Conservation (phyloP, 257 asterid genomes). For the Cinchona pubescens region DNA sequence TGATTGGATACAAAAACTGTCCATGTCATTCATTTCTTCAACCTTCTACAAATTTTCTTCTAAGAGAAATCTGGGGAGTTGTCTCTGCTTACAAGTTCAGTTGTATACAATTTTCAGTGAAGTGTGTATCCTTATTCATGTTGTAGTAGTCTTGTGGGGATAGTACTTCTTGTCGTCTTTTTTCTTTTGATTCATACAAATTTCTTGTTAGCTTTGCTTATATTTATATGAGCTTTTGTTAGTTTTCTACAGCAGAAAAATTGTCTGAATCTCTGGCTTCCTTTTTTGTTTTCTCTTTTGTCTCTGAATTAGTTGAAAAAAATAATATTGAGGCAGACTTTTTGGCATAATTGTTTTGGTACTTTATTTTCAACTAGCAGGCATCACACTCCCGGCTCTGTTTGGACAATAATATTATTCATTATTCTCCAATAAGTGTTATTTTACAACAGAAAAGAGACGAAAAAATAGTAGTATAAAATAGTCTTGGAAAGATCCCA, state of each 20-base stretch:
- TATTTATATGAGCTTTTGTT: neutral
- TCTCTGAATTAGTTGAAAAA: neutral
- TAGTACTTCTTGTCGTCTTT: neutral
- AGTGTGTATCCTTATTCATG: neutral
- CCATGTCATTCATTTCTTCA: slow-evolving; percentile 7
- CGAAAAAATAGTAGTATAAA: no score
- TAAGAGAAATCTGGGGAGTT: neutral
- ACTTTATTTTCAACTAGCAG: no score
- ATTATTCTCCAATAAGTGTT: no score
- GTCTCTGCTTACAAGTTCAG: neutral
- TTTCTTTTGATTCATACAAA: neutral
- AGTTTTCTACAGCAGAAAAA: neutral
- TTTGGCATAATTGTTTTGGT: no score
- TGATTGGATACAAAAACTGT: neutral
- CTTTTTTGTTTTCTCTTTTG: neutral
- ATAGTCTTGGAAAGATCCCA: no score
- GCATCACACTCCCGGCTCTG: no score
- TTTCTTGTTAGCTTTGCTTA: neutral
- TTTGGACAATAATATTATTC: no score
- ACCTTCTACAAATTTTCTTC: neutral
- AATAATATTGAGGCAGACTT: neutral
- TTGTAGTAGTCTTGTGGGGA: neutral
- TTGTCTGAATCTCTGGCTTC: no score
- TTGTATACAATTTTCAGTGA: neutral
- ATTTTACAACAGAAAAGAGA: no score